phyloP scores from a whole-genome alignment of 306 rosid species.

The Calophaca sinica region DNA sequence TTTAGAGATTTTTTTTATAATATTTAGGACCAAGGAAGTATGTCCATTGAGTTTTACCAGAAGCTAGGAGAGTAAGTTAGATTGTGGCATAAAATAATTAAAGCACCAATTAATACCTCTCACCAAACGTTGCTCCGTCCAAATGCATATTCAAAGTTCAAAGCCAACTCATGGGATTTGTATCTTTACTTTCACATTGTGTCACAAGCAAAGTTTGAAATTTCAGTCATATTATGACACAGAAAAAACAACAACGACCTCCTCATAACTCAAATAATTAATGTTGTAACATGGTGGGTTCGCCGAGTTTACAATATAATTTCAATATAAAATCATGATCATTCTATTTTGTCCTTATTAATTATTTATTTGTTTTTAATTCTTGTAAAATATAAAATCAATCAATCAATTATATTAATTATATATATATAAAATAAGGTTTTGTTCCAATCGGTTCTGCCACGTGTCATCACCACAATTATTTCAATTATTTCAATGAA shows the following conservation, averaged over 20 bases:
- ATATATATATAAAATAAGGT: too few relatives aligned
- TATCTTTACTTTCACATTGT: slow-evolving; percentile 36
- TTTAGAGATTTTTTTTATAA: too few relatives aligned
- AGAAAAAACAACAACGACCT: slow-evolving; percentile 10
- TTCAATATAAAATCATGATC: too few relatives aligned
- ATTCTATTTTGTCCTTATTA: too few relatives aligned
- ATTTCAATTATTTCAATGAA: too few relatives aligned
- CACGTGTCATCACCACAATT: too few relatives aligned
- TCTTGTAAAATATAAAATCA: too few relatives aligned
- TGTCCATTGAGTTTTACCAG: slow-evolving; percentile 9
- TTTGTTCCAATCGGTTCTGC: too few relatives aligned
- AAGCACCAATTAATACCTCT: slow-evolving; percentile 28
- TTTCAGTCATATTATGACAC: slow-evolving; percentile 14
- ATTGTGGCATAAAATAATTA: slow-evolving; percentile 16
- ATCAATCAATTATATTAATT: too few relatives aligned
- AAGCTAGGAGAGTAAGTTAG: neutral
- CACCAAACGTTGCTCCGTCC: slow-evolving; percentile 37
- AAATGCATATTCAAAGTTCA: slow-evolving; percentile 32
- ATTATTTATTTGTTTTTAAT: too few relatives aligned
- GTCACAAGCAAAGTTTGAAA: slow-evolving; percentile 26
- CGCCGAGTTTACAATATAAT: neutral
- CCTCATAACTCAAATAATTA: slow-evolving; percentile 24
- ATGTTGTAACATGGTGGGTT: slow-evolving; percentile 31
- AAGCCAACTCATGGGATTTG: slow-evolving; percentile 5
- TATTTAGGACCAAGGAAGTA: too few relatives aligned